A percentile compares a stretch with the other conserved stretches of the same genome.
Conservation (phyloP, 2,329 filamentous ascomycete genomes). For the Fusarium sp. region DNA sequence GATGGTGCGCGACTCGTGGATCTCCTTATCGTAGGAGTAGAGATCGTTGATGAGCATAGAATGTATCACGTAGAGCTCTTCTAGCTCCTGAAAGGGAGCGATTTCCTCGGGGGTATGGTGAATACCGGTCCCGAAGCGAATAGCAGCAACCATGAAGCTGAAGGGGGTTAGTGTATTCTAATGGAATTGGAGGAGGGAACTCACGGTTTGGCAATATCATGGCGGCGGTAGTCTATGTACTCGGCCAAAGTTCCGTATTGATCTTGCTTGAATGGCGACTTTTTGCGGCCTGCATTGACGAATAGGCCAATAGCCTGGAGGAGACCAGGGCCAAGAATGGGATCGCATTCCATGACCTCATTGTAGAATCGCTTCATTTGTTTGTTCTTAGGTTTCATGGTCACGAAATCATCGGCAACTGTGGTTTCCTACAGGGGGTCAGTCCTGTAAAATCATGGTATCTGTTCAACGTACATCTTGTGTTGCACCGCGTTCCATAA, state of each 20-base stretch:
- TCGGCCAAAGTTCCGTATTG: background rate
- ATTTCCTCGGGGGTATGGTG: background rate
- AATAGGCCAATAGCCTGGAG: background rate
- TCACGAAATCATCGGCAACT: constrained; percentile 14
- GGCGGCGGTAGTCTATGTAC: constrained; percentile 9
- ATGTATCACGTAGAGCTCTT: constrained; percentile 11
- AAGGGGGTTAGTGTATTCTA: background rate
- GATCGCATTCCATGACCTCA: constrained; percentile 2
- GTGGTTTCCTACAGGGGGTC: constrained; percentile 1
- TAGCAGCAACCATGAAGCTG: constrained; percentile 21
- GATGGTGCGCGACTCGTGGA: constrained; percentile 1
- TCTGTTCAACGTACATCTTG: background rate
- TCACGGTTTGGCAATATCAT: constrained; percentile 8
- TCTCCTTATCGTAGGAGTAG: constrained; percentile 24
- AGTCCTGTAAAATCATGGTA: background rate
- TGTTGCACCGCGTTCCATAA: constrained; percentile 18
- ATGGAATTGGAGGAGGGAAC: accelerated
- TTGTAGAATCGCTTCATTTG: constrained; percentile 2
- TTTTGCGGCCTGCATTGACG: constrained; percentile 7
- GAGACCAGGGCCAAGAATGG: constrained; percentile 6
- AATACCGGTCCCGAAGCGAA: constrained; percentile 9
- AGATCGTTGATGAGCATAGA: constrained; percentile 13
- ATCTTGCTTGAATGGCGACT: constrained; percentile 21
- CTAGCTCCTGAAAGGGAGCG: background rate
- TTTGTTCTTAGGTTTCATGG: constrained; percentile 7